Conservation (phyloP, 306 rosid species). For the Prunus fruticosa region DNA sequence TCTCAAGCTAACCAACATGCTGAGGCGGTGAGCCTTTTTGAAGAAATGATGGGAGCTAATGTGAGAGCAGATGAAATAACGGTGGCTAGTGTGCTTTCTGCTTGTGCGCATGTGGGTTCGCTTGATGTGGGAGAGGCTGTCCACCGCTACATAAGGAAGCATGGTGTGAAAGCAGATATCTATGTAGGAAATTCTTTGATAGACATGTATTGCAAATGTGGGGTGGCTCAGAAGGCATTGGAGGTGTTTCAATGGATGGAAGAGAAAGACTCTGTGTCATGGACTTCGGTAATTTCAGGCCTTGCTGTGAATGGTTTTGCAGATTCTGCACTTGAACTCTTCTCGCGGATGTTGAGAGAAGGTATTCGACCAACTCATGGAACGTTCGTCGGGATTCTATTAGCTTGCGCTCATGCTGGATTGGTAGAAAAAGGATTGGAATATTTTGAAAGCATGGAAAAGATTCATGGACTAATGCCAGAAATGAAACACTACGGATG, state of each 20-base stretch:
- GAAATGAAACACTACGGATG: slow-evolving; percentile 81
- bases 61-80: slow-evolving; percentile 72
- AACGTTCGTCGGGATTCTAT: slow-evolving; percentile 66
- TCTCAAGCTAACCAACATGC: slow-evolving; percentile 61
- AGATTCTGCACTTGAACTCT: slow-evolving; percentile 53
- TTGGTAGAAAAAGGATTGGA: slow-evolving; percentile 72
- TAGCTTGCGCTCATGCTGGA: slow-evolving; percentile 84
- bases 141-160: slow-evolving; percentile 44
- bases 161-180: slow-evolving; percentile 56
- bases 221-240: slow-evolving; percentile 69
- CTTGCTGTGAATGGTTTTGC: slow-evolving; percentile 85
- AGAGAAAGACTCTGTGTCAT: slow-evolving; percentile 62
- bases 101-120: slow-evolving; percentile 85
- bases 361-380: slow-evolving; percentile 65
- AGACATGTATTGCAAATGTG: slow-evolving; percentile 89
- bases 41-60: slow-evolving; percentile 74
- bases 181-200: slow-evolving; percentile 77
- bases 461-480: slow-evolving; percentile 55
- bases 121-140: slow-evolving; percentile 75
- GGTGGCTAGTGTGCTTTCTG: slow-evolving; percentile 72
- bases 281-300: slow-evolving; percentile 74
- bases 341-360: slow-evolving; percentile 61
- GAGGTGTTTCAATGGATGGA: slow-evolving; percentile 62
- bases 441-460: slow-evolving; percentile 68
- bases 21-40: slow-evolving; percentile 66